Conservation (phyloP, 2,329 filamentous ascomycete genomes). For the Alternaria postmessia region DNA sequence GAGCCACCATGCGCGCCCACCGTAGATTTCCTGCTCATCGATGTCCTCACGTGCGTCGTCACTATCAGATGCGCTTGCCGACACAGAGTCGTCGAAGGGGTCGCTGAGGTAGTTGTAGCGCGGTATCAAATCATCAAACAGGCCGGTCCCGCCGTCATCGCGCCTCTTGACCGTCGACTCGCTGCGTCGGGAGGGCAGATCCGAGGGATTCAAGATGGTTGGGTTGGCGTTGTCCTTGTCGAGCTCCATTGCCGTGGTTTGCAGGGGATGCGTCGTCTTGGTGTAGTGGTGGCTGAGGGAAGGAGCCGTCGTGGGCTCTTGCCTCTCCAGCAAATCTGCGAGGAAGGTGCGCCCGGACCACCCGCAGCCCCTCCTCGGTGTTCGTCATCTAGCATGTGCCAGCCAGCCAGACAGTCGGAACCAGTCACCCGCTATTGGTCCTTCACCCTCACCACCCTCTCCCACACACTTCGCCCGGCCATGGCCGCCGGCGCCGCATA, state of each 20-base stretch:
- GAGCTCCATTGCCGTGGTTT: slow-evolving; percentile 48
- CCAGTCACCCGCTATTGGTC: slow-evolving; percentile 12
- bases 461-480: not conserved
- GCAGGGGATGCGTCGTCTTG: slow-evolving; percentile 3
- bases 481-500: not conserved
- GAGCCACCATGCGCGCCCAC: slow-evolving; percentile 55
- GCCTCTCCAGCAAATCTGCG: slow-evolving; percentile 14
- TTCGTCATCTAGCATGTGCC: slow-evolving; percentile 9
- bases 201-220: slow-evolving; percentile 85
- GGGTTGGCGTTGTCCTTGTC: slow-evolving; percentile 83
- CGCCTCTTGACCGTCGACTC: slow-evolving; percentile 49
- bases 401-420: slow-evolving; percentile 10
- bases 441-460: slow-evolving; percentile 9
- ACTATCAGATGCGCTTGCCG: slow-evolving; percentile 59
- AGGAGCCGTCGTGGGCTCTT: slow-evolving; percentile 19
- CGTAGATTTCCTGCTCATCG: slow-evolving; percentile 96
- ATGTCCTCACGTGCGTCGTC: slow-evolving; percentile 79
- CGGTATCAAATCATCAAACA: slow-evolving; percentile 64
- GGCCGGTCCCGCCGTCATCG: slow-evolving; percentile 59
- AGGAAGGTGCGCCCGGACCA: slow-evolving; percentile 10
- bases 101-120: slow-evolving; percentile 60
- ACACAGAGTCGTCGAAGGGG: slow-evolving; percentile 54
- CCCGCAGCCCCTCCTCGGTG: slow-evolving; percentile 3
- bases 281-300: slow-evolving; percentile 9
- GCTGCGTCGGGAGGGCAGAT: slow-evolving; percentile 81